Percentiles rank a stretch among this genome's conserved stretches.
Conservation (phyloP, 768 basidiomycete genomes). For the Tylopilus felleus region DNA sequence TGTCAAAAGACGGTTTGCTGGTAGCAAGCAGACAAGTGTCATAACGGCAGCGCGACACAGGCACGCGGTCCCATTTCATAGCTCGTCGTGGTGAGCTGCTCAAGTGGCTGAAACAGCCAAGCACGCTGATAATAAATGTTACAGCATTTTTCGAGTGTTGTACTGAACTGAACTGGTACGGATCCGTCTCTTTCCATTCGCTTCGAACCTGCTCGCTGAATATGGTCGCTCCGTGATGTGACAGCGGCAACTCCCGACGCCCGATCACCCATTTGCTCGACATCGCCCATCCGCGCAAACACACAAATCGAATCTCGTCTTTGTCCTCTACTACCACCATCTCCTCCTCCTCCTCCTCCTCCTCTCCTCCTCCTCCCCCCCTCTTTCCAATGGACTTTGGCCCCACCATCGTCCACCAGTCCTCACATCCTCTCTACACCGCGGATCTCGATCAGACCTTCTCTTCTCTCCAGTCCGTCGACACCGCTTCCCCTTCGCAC, state of each 20-base stretch:
- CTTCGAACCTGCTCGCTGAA: conserved; percentile 37
- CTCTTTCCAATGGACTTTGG: conserved; percentile 54
- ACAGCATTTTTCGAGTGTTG: conserved; percentile 5
- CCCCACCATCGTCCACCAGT: conserved; percentile 34
- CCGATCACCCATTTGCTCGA: conserved; percentile 52
- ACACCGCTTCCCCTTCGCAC: conserved; percentile 36
- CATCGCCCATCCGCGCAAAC: conserved; percentile 31
- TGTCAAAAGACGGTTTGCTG: not conserved
- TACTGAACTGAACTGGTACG: conserved; percentile 22
- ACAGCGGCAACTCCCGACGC: conserved; percentile 52
- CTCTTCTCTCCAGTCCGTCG: conserved; percentile 43
- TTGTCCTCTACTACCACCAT: conserved; percentile 31
- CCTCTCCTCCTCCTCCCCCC: conserved; percentile 29
- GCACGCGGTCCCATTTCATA: not conserved
- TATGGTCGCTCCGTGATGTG: conserved; percentile 36
- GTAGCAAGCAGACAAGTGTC: conserved; percentile 8
- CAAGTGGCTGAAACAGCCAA: conserved; percentile 9
- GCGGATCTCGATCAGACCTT: conserved; percentile 58
- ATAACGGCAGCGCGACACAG: conserved; percentile 13
- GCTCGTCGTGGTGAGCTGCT: conserved; percentile 17
- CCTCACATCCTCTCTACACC: conserved; percentile 43
- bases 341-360: conserved; percentile 28
- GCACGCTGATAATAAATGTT: conserved; percentile 18
- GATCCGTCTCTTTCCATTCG: conserved; percentile 23
- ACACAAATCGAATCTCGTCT: conserved; percentile 31